phyloP scores from a whole-genome alignment of 768 basidiomycete species.

The Filobasidium floriforme region DNA sequence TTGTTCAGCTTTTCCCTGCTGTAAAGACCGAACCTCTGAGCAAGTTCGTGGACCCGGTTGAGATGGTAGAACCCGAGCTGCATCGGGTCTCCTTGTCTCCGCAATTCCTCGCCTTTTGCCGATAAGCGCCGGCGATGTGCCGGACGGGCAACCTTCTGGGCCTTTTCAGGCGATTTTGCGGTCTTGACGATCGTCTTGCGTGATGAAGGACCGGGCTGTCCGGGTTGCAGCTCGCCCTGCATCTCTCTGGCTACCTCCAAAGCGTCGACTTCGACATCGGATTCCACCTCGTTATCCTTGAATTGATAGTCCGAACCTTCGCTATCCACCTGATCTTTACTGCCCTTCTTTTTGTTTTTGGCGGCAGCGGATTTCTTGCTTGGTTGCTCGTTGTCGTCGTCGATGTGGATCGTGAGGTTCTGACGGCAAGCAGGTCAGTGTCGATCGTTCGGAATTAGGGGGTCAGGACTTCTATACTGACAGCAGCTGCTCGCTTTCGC shows the following conservation, averaged over 20 bases:
- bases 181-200: constrained; percentile 1
- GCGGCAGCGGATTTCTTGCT: neutral
- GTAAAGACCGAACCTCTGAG: neutral
- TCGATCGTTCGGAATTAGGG: neutral
- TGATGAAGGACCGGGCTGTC: neutral
- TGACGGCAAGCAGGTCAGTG: neutral
- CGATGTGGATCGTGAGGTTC: neutral
- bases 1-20: neutral
- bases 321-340: neutral
- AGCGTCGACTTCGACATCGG: neutral
- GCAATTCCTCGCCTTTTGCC: neutral
- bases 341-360: neutral
- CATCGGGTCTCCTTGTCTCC: neutral
- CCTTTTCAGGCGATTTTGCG: neutral
- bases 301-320: constrained; percentile 3
- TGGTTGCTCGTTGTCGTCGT: neutral
- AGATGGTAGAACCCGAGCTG: neutral
- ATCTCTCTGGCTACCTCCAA: neutral
- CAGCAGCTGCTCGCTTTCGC: constrained; percentile 6
- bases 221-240: neutral
- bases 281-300: constrained; percentile 3
- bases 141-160: neutral
- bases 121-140: neutral
- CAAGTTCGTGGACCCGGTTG: neutral
- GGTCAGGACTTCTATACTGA: neutral